These are phyloP conservation scores for Dioscorea dumetorum DNA, from an alignment of 106 monocot species.

Conservation along the genomic window DNA sequence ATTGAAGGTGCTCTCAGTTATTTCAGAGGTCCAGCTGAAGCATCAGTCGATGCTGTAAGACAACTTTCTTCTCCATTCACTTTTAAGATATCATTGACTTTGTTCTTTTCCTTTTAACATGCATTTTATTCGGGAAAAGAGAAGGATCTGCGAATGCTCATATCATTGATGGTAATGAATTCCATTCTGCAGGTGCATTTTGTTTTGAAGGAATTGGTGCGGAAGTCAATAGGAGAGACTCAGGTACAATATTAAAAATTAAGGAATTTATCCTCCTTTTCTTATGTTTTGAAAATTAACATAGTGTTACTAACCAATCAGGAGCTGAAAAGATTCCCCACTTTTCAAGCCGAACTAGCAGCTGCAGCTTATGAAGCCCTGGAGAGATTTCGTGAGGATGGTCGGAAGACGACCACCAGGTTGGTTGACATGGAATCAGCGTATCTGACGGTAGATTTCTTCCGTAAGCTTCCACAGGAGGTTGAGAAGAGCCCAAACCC, in stretches of 20 bases:
- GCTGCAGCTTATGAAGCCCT: constrained; percentile 58
- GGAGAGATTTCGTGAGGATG: constrained; percentile 72
- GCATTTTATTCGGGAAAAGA: background rate
- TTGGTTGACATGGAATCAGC: constrained; percentile 80
- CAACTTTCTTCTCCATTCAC: background rate
- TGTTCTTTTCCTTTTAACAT: background rate
- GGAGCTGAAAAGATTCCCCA: constrained; percentile 79
- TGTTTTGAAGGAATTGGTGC: constrained; percentile 49
- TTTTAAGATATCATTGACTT: too few species aligned
- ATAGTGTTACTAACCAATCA: constrained; percentile 8
- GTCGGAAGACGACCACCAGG: constrained; percentile 61
- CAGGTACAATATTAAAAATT: constrained; percentile 14
- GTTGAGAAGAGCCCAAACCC: constrained; percentile 54
- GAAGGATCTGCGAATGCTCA: too few species aligned
- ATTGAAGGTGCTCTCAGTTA: constrained; percentile 60
- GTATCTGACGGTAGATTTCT: constrained; percentile 82
- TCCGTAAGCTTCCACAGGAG: constrained; percentile 82
- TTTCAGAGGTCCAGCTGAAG: constrained; percentile 75
- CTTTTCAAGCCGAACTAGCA: constrained; percentile 69
- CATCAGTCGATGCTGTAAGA: constrained; percentile 76
- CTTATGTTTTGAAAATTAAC: too few species aligned
- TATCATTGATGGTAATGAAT: background rate
- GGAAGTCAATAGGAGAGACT: constrained; percentile 51
- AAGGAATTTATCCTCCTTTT: too few species aligned
- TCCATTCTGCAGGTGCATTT: constrained; percentile 36